A percentile compares a stretch with the other conserved stretches of the same genome.
These are phyloP conservation scores for Euphorbia pulcherrima DNA, from an alignment of 345 rosid genomes.

Conservation along the genomic window DNA sequence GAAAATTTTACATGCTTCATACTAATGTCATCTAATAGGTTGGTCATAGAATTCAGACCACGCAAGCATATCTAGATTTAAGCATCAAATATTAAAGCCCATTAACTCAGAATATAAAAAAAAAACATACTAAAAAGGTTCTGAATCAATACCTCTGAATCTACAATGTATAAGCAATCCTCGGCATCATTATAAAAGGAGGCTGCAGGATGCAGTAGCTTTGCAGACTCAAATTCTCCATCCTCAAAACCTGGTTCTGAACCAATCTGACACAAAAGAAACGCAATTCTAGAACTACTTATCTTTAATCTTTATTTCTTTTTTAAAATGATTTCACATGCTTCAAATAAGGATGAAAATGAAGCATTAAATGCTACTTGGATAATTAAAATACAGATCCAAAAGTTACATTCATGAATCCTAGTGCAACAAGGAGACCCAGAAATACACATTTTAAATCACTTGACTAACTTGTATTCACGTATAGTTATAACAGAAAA, in stretches of 20 bases:
- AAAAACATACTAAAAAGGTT: constrained; percentile 17
- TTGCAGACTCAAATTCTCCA: constrained; percentile 85
- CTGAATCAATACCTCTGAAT: constrained; percentile 68
- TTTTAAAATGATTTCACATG: not conserved
- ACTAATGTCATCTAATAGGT: not conserved
- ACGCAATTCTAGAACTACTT: constrained; percentile 31
- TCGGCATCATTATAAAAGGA: constrained; percentile 60
- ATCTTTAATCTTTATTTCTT: constrained; percentile 16
- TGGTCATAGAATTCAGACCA: not conserved
- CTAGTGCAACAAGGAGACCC: not conserved
- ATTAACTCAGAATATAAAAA: not conserved
- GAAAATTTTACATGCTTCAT: constrained; percentile 1
- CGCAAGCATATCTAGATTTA: not conserved
- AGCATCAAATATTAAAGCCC: not conserved
- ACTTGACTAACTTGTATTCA: not conserved
- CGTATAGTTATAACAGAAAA: not conserved
- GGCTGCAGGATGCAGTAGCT: constrained; percentile 76
- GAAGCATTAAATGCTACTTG: not conserved
- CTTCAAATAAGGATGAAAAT: not conserved
- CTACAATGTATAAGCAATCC: constrained; percentile 79
- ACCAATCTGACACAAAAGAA: constrained; percentile 75
- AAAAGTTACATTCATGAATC: not conserved
- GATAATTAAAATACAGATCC: not conserved
- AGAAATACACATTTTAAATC: not conserved
- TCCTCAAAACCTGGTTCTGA: constrained; percentile 95